These are phyloP conservation scores for Hymenoscyphus scutula DNA, from an alignment of 2,329 filamentous ascomycete genomes.

Conservation along the genomic window DNA sequence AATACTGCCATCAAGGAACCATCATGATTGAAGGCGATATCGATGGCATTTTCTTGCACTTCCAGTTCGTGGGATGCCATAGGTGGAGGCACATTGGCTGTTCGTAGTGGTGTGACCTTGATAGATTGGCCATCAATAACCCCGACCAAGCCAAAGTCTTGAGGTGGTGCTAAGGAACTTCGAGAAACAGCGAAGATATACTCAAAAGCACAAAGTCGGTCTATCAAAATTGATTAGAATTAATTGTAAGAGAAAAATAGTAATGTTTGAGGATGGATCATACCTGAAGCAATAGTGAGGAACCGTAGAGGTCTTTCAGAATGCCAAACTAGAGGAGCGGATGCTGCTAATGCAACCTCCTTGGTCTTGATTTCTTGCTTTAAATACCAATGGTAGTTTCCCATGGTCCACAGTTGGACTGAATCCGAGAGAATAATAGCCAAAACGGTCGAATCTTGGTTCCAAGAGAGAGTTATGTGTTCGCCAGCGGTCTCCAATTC, in stretches of 20 bases:
- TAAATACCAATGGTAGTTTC: conserved; percentile 97
- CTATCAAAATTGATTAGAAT: conserved; percentile 32
- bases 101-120: conserved; percentile 81
- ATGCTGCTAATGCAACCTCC: conserved; percentile 37
- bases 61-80: conserved; percentile 80
- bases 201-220: conserved; percentile 58
- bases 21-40: conserved; percentile 69
- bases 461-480: conserved; percentile 75
- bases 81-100: conserved; percentile 85
- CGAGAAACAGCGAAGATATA: conserved; percentile 66
- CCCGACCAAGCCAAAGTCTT: conserved; percentile 76
- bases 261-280: conserved; percentile 19
- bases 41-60: conserved; percentile 61
- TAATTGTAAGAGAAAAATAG: conserved; percentile 6
- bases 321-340: conserved; percentile 62
- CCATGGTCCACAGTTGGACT: conserved; percentile 93
- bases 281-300: conserved; percentile 52
- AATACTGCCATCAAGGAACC: conserved; percentile 70
- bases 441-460: conserved; percentile 85
- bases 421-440: conserved; percentile 73
- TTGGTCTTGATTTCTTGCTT: conserved; percentile 75
- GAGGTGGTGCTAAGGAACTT: conserved; percentile 66
- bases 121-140: conserved; percentile 79
- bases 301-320: conserved; percentile 77
- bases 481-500: conserved; percentile 54